Evolutionary conservation across 2,329 filamentous ascomycete species (phyloP), one percentile per base, ranked within the genome.

Genomic region (Neurospora sp.): DNA sequence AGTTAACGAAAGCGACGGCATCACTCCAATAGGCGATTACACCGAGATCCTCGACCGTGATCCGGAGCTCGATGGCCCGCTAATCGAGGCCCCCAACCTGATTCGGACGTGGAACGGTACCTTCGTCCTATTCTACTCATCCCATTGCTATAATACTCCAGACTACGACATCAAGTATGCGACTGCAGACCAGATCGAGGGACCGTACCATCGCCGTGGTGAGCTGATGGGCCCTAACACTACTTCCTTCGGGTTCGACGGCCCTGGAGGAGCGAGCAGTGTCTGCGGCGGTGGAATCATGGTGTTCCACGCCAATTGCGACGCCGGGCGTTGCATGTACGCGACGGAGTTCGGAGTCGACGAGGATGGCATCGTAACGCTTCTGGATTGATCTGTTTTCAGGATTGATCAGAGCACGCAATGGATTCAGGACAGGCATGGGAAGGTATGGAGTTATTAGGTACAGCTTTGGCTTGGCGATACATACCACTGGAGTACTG

Each of bases 51-150:
- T 87, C 62, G 80, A 86, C 74, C 80, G 84, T 33, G 62, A 67
- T 13, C 78, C 76, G 28, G 76, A 76, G 11, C 76, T 73, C 8
- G 85, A 87, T 74, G 85, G 84, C 8, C 84, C 88, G 4, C 79
- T 90, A 0, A 82, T 90, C 28, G 89, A 91, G 78, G 89, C 88
- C 17, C 89, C 89, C 0, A 83, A 82, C 69, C 74, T 90, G 23
- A 78, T 87, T 13, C 77, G 77, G n/a, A 79, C 80, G 3, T 75
- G 73, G 0, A 81, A 82, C 19, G 85, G 84, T 4, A 80, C 81
- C 15, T 90, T 90, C 75, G 82, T 88, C 68, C 79, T 91, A 62
- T 89, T 90, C 76, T 91, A 86, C 78, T 88, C 85, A 74, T 86
- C 84, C 58, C 85, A 89, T 70, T 89, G 87, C 78, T 90, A 82